These are phyloP conservation scores for Pleurotus pulmonarius DNA, from an alignment of 768 basidiomycete genomes.

Conservation along the genomic window DNA sequence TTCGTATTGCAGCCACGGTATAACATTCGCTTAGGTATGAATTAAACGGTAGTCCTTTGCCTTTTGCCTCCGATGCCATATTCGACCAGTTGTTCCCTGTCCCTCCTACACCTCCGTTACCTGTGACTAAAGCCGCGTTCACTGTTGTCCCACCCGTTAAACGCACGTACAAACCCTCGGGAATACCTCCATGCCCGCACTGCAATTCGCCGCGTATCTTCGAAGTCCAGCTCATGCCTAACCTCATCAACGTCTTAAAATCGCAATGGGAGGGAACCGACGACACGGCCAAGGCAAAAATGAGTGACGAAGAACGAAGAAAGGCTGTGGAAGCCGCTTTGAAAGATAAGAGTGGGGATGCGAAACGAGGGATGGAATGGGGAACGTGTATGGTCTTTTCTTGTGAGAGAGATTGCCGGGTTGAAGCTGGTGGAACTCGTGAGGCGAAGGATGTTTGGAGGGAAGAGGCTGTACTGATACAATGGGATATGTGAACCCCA, in stretches of 20 bases:
- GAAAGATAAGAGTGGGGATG: constrained; percentile 38
- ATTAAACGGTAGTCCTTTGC: constrained; percentile 77
- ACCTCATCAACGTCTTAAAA: constrained; percentile 74
- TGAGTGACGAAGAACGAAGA: constrained; percentile 68
- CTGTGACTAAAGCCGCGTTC: constrained; percentile 60
- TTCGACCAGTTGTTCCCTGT: constrained; percentile 74
- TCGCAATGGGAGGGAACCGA: constrained; percentile 18
- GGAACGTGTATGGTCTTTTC: constrained; percentile 89
- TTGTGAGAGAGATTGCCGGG: constrained; percentile 77
- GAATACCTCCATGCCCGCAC: constrained; percentile 59
- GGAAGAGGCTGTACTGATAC: constrained; percentile 72
- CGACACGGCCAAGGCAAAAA: constrained; percentile 23
- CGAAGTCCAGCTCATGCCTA: constrained; percentile 95
- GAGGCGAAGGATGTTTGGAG: constrained; percentile 55
- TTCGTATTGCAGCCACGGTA: not conserved
- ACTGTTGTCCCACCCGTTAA: constrained; percentile 46
- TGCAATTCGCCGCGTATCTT: constrained; percentile 74
- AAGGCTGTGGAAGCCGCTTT: constrained; percentile 55
- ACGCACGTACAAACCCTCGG: constrained; percentile 49
- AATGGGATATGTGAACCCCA: constrained; percentile 60
- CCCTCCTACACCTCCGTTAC: constrained; percentile 38
- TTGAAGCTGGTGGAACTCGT: constrained; percentile 31
- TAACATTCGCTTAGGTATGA: constrained; percentile 63
- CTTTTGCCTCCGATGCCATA: constrained; percentile 75
- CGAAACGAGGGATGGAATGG: constrained; percentile 84